Evolutionary conservation across 1,139 yeast species (phyloP).

Genomic region (Saccharomyces hybrid): DNA sequence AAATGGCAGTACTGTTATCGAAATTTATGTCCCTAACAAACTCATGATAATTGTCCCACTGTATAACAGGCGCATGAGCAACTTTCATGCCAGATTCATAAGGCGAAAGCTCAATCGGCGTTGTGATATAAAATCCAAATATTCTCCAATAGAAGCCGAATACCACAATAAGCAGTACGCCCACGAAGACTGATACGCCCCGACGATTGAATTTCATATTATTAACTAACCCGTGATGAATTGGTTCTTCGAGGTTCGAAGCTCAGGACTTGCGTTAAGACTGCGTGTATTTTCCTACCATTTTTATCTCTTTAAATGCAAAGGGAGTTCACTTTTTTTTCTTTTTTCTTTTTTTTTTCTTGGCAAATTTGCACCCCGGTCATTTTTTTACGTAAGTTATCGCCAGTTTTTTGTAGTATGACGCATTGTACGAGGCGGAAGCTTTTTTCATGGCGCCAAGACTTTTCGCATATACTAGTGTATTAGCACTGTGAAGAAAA

Average conservation of each 20-base stretch:
- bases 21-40: constrained; percentile 34
- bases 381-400: not conserved
- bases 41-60: constrained; percentile 15
- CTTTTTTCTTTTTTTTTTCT: not conserved
- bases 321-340: not conserved
- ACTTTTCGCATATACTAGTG: not conserved
- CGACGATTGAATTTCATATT: not conserved
- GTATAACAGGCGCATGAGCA: not conserved
- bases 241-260: not conserved
- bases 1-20: constrained; percentile 45
- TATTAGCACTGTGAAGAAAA: too few species aligned
- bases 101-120: not conserved
- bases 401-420: not conserved
- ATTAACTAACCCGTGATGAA: not conserved
- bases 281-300: not conserved
- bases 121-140: not conserved
- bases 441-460: not conserved
- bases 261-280: not conserved
- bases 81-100: not conserved
- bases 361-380: not conserved
- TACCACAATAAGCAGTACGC: not conserved
- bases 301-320: not conserved
- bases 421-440: not conserved
- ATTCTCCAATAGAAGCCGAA: not conserved
- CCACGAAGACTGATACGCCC: not conserved